These are phyloP conservation scores for Aspergillus hancockii DNA, from an alignment of 495 filamentous ascomycete species.

Conservation along the genomic window DNA sequence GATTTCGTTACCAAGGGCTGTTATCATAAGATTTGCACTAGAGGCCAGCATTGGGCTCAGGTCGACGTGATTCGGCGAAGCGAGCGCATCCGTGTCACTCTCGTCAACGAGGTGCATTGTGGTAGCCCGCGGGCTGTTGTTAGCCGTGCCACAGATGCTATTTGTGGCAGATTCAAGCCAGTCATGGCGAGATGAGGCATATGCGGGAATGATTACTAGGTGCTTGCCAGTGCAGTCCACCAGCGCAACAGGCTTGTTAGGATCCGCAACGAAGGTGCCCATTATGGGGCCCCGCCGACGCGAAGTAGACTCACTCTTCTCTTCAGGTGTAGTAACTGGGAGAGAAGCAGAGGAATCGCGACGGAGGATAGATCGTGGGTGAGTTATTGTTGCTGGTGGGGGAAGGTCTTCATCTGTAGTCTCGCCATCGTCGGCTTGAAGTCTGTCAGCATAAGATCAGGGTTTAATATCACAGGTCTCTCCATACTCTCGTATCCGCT, in stretches of 20 bases:
- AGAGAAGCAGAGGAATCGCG: conserved; percentile 53
- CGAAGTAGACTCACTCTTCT: conserved; percentile 52
- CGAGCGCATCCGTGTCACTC: conserved; percentile 52
- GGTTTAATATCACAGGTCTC: conserved; percentile 14
- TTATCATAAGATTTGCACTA: conserved; percentile 76
- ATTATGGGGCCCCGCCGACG: conserved; percentile 56
- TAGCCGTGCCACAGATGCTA: conserved; percentile 52
- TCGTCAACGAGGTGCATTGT: conserved; percentile 52
- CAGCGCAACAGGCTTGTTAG: conserved; percentile 71
- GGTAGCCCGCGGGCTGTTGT: conserved; percentile 53
- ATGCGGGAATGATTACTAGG: conserved; percentile 65
- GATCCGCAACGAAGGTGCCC: conserved; percentile 55
- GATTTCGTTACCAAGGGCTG: conserved; percentile 58
- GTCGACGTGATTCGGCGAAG: conserved; percentile 46
- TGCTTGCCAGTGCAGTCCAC: conserved; percentile 69
- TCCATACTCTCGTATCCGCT: conserved; percentile 79
- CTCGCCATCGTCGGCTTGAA: conserved; percentile 73
- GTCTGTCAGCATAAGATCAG: conserved; percentile 52
- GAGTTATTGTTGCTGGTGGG: conserved; percentile 54
- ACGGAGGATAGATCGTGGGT: conserved; percentile 57
- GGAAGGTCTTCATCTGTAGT: conserved; percentile 82
- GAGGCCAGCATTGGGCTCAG: conserved; percentile 64
- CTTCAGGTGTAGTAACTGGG: conserved; percentile 40
- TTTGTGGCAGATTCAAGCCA: conserved; percentile 50
- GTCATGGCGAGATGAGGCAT: conserved; percentile 49